A percentile compares a stretch with the other conserved stretches of the same genome.
Conservation (phyloP, 2,329 filamentous ascomycete species). For the Xylaria arbuscula region DNA sequence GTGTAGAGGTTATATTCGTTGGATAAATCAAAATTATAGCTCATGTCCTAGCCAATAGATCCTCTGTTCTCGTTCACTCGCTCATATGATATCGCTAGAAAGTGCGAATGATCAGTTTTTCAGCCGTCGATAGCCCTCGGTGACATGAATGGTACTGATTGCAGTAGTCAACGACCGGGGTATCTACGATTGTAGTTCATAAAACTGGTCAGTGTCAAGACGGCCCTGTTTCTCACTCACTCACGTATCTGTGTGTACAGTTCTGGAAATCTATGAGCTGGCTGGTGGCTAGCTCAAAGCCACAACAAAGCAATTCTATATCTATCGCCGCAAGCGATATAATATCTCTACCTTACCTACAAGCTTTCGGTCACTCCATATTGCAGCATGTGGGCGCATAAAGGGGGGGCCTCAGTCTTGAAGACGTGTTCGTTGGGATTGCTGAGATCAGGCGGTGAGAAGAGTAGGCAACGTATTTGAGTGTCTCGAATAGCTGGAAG, state of each 20-base stretch:
- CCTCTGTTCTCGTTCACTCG: too few relatives aligned
- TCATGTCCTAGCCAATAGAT: too few relatives aligned
- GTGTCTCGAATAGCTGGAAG: constrained; percentile 73
- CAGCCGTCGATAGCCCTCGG: too few relatives aligned
- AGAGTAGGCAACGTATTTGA: constrained; percentile 60
- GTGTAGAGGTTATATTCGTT: too few relatives aligned
- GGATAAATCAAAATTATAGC: too few relatives aligned
- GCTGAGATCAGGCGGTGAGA: constrained; percentile 64
- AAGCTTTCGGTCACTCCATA: too few relatives aligned
- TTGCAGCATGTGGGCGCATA: constrained; percentile 8
- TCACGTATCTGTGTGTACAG: neutral
- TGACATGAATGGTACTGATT: neutral
- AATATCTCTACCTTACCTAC: neutral
- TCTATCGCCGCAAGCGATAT: neutral
- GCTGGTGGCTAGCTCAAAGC: neutral
- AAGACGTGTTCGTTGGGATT: constrained; percentile 71
- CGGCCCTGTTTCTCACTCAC: neutral
- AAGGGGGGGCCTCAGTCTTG: constrained; percentile 55
- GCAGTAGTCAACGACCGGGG: neutral
- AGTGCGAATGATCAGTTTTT: too few relatives aligned
- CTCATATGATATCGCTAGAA: too few relatives aligned
- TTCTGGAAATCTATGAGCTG: neutral
- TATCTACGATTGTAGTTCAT: neutral
- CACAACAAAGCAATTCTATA: neutral
- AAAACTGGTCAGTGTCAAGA: neutral